These are phyloP conservation scores for Ensete glaucum DNA, from an alignment of 176 grass and related monocot genomes.

Conservation along the genomic window DNA sequence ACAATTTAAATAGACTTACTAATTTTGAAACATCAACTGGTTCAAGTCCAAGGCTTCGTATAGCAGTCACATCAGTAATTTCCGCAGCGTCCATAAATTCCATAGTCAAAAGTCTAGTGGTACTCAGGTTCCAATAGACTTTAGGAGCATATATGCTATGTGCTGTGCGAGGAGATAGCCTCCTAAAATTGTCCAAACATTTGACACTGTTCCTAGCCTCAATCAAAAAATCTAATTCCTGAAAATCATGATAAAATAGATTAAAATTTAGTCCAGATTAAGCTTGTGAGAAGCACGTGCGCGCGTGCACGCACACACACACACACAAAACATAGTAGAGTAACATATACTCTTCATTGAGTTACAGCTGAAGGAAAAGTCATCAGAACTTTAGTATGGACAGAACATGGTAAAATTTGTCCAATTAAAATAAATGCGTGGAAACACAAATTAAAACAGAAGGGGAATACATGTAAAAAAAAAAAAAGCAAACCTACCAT, in stretches of 20 bases:
- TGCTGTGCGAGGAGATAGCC: conserved; percentile 63
- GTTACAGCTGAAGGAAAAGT: too few species aligned
- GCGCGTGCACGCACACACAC: neutral
- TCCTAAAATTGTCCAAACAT: conserved; percentile 82
- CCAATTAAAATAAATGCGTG: too few species aligned
- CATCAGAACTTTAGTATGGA: too few species aligned
- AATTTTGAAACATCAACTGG: conserved; percentile 84
- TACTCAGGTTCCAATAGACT: conserved; percentile 79
- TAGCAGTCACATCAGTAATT: conserved; percentile 79
- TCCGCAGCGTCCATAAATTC: conserved; percentile 92
- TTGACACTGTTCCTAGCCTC: conserved; percentile 82
- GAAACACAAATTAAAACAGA: conserved; percentile 7
- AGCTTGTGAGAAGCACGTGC: neutral
- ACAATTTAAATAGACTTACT: conserved; percentile 35
- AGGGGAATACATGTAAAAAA: neutral
- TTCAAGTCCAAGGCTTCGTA: conserved; percentile 51
- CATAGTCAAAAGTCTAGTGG: conserved; percentile 81
- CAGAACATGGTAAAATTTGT: too few species aligned
- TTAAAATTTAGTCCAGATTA: neutral
- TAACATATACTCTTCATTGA: too few species aligned
- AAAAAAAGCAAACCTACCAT: conserved; percentile 38
- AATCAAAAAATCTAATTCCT: conserved; percentile 86
- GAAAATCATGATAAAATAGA: conserved; percentile 25
- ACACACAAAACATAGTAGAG: conserved; percentile 12
- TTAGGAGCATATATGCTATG: conserved; percentile 74